Evolutionary conservation across 768 basidiomycete species (phyloP), one percentile per base, ranked within the genome.

Genomic region (Pleurotus sapidus): DNA sequence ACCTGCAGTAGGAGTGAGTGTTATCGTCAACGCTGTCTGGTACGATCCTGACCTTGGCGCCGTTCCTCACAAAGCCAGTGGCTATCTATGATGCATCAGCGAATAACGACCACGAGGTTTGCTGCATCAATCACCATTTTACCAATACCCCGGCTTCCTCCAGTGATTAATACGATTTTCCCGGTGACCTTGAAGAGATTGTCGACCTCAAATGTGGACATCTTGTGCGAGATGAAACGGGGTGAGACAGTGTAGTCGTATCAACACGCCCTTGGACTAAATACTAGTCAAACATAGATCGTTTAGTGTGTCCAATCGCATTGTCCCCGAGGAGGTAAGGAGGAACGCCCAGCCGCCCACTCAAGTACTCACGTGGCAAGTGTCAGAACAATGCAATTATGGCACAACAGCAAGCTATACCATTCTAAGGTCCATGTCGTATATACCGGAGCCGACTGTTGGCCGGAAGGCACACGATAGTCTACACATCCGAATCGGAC

Each of bases 61-160:
- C 86, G 59, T 86, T 88, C 55, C 69, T 74, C 18, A 87, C 77
- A 63, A 83, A 88, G 6, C 83, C 85, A 5, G 82, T 73, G 2
- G 88, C 80, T 60, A 88, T 86, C 86, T 86, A 58, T 57, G 17
- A 62, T 57, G 47, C 48, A 23, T 51, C 48, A 49, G 34, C 42
- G 24, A 50, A 40, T 9, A 15, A 53, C 9, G 24, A 7, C 47
- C 17, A 27, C 11, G 45, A 6, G 30, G 49, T 34, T 12, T 18
- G 46, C 34, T 53, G 9, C 43, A 40, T 20, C 14, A 68, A 73
- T 59, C 49, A 79, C 83, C 83, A 84, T 84, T 72, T 84, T 86
- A 4, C 87, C 86, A 27, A 88, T 78, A 4, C 87, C 87, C 57
- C 83, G 73, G 25, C 81, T 84, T 9, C 87, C 88, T 5, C 88